Evolutionary conservation across 768 basidiomycete genomes (phyloP).

Genomic region (Russula sp.): DNA sequence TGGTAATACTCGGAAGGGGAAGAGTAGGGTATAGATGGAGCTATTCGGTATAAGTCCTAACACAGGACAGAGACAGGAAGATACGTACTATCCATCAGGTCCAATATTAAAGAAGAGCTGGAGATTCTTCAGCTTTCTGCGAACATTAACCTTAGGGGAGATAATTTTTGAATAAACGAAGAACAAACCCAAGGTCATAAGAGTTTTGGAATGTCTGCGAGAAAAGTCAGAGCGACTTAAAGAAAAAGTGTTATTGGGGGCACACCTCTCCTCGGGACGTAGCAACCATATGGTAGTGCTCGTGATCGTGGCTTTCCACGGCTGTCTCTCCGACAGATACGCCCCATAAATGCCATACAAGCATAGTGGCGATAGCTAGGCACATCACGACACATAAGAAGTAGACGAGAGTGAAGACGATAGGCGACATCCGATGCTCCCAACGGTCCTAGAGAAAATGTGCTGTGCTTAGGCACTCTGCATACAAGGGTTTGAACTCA

Average conservation of each 20-base stretch:
- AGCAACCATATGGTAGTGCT: slow-evolving; percentile 66
- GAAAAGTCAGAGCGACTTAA: background rate
- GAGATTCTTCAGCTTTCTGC: slow-evolving; percentile 59
- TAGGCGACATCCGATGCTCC: slow-evolving; percentile 49
- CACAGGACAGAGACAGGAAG: background rate
- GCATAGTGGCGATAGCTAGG: slow-evolving; percentile 68
- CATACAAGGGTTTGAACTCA: slow-evolving; percentile 27
- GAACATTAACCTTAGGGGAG: background rate
- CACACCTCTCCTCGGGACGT: slow-evolving; percentile 62
- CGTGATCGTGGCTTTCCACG: slow-evolving; percentile 87
- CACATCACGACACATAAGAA: slow-evolving; percentile 71
- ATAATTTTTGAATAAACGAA: background rate
- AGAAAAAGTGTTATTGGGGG: slow-evolving; percentile 2
- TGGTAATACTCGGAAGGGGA: slow-evolving; percentile 76
- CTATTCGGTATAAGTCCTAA: slow-evolving; percentile 36
- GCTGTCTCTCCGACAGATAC: slow-evolving; percentile 74
- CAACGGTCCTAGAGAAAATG: slow-evolving; percentile 23
- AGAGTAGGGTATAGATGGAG: slow-evolving; percentile 67
- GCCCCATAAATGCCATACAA: slow-evolving; percentile 65
- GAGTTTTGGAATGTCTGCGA: slow-evolving; percentile 77
- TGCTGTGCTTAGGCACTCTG: background rate
- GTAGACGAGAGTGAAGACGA: slow-evolving; percentile 68
- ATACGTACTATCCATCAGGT: slow-evolving; percentile 69
- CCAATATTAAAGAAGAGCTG: slow-evolving; percentile 85
- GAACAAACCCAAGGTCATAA: slow-evolving; percentile 78